Base-by-base conservation (phyloP, 306 rosid genomes). In the Alnus glutinosa region DNA sequence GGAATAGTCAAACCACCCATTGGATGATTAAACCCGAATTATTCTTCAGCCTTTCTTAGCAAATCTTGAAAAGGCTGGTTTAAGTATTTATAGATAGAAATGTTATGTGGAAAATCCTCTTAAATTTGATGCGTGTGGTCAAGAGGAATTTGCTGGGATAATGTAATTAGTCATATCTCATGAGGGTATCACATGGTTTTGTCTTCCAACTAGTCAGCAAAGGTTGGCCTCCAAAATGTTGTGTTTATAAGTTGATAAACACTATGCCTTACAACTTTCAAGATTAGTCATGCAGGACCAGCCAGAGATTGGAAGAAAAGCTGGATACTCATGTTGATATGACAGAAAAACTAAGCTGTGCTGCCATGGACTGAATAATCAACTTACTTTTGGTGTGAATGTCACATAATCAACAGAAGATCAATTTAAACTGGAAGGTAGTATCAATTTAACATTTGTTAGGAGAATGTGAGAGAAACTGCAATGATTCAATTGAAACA, bases 21-120 rank as follows among this genome's bases (percentile, higher is more conserved):
- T 10, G 92, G 91, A 70, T 85, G 93, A 48, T 76, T 34, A 64
- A 64, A 83, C 34, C 89, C 87, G 7, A 85, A 88, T 74, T 86
- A 88, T 77, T 86, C 83, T 76, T 83, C 86, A 0, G 89, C 80
- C 14, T 55, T 72, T 18, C 74, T 82, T 13, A 79, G 34, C 19
- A 84, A 44, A 77, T 85, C 70, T 70, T 81, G 87, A 68, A 86
- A 74, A 61, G 90, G 88, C 48, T 85, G 76, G 32, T 74, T 83
- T 70, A 88, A 75, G 74, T 55, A 3, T 58, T 58, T 58, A 58
- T 58, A 58, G 64, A 23, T 23, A 15, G 66, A 68, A 77, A 37
- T 30, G 89, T 10, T 88, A 89, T 36, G 88, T 85, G 61, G 30
- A 16, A 55, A 55, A 55, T n/a, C 61, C 61, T 55, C 4, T 5